phyloP scores from a whole-genome alignment of 306 rosid genomes.

The Abrus precatorius region DNA sequence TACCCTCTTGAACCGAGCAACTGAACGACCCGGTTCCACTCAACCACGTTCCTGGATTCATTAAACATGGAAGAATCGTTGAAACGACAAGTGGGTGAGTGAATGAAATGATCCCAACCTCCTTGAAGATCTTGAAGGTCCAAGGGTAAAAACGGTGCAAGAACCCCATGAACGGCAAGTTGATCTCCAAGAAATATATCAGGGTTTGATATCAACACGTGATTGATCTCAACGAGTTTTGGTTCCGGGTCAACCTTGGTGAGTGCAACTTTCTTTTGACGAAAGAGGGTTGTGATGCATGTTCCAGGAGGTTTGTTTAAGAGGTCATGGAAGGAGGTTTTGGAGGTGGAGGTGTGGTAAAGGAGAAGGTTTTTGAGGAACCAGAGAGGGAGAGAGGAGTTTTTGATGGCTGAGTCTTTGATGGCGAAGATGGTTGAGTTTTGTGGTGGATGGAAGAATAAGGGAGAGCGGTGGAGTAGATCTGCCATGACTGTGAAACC shows the following conservation, averaged over 20 bases:
- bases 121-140: slow-evolving; percentile 45
- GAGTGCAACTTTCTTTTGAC: slow-evolving; percentile 52
- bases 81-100: slow-evolving; percentile 48
- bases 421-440: slow-evolving; percentile 56
- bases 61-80: slow-evolving; percentile 10
- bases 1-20: slow-evolving; percentile 68
- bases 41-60: slow-evolving; percentile 43
- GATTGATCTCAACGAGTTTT: slow-evolving; percentile 65
- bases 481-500: slow-evolving; percentile 70
- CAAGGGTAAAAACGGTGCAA: slow-evolving; percentile 61
- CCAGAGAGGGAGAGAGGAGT: slow-evolving; percentile 63
- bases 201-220: slow-evolving; percentile 65
- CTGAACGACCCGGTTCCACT: slow-evolving; percentile 65
- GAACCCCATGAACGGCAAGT: slow-evolving; percentile 73
- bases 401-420: slow-evolving; percentile 51
- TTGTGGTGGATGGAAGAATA: slow-evolving; percentile 56
- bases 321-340: slow-evolving; percentile 41
- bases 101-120: slow-evolving; percentile 51
- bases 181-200: slow-evolving; percentile 59
- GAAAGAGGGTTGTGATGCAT: slow-evolving; percentile 64
- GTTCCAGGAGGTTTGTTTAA: slow-evolving; percentile 43
- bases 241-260: slow-evolving; percentile 51
- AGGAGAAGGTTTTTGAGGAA: slow-evolving; percentile 67
- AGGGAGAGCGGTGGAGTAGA: slow-evolving; percentile 69
- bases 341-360: slow-evolving; percentile 47